Conservation (phyloP, 2,329 filamentous ascomycete genomes). For the Fusarium pilosicola region DNA sequence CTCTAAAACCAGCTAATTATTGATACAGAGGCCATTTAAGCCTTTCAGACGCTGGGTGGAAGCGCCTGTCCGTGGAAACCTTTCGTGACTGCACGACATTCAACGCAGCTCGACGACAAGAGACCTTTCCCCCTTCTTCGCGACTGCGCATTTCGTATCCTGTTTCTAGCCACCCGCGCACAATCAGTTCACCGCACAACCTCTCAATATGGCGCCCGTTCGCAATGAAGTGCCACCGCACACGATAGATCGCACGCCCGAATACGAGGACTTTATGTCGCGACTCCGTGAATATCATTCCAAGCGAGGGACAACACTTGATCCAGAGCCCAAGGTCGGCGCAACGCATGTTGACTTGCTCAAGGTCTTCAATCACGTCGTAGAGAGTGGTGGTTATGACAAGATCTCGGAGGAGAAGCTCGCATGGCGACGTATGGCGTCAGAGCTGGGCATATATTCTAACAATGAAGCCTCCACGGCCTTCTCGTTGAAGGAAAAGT, state of each 20-base stretch:
- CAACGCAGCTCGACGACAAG: slow-evolving; percentile 5
- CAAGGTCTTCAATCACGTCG: slow-evolving; percentile 81
- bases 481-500: slow-evolving; percentile 86
- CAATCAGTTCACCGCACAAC: background rate
- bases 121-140: background rate
- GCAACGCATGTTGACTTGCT: slow-evolving; percentile 79
- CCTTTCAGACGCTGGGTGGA: slow-evolving; percentile 1
- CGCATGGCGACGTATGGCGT: slow-evolving; percentile 83
- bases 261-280: slow-evolving; percentile 83
- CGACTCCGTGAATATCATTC: slow-evolving; percentile 79
- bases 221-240: slow-evolving; percentile 53
- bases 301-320: slow-evolving; percentile 81
- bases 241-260: slow-evolving; percentile 68
- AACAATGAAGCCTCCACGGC: slow-evolving; percentile 84
- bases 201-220: slow-evolving; percentile 47
- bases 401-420: slow-evolving; percentile 84
- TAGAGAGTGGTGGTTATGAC: slow-evolving; percentile 85
- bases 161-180: slow-evolving; percentile 2
- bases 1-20: slow-evolving; percentile 3
- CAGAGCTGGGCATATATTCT: slow-evolving; percentile 78
- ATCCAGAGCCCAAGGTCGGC: slow-evolving; percentile 84
- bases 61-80: background rate
- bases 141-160: slow-evolving; percentile 13
- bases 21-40: background rate
- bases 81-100: slow-evolving; percentile 12